These are phyloP conservation scores for Xerocomus brunneocitrinus DNA, from an alignment of 768 basidiomycete species.

Conservation along the genomic window DNA sequence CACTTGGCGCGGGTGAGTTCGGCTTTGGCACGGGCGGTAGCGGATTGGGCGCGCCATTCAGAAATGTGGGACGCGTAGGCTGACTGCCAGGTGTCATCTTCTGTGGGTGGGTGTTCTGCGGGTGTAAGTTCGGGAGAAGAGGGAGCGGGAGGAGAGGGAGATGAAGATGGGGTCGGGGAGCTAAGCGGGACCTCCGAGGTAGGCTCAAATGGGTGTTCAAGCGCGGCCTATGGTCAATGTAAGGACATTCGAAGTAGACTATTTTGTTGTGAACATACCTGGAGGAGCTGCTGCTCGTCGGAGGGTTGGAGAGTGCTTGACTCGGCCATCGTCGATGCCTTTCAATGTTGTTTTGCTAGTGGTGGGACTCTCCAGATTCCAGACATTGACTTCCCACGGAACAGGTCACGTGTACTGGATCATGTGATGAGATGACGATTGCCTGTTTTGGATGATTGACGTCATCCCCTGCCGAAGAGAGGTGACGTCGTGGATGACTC, in stretches of 20 bases:
- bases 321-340: slow-evolving; percentile 24
- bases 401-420: not conserved
- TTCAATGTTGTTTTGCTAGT: not conserved
- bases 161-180: not conserved
- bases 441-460: slow-evolving; percentile 4
- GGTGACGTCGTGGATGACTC: slow-evolving; percentile 6
- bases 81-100: slow-evolving; percentile 55
- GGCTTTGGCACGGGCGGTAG: slow-evolving; percentile 68
- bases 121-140: not conserved
- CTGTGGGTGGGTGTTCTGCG: not conserved
- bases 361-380: not conserved
- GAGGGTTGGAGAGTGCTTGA: slow-evolving; percentile 18
- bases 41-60: slow-evolving; percentile 68
- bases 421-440: not conserved
- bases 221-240: slow-evolving; percentile 16
- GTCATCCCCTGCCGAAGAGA: slow-evolving; percentile 1
- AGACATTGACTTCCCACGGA: not conserved
- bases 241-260: not conserved
- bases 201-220: slow-evolving; percentile 26
- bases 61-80: slow-evolving; percentile 66
- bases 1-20: slow-evolving; percentile 69
- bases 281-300: slow-evolving; percentile 22
- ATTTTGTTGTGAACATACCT: slow-evolving; percentile 4
- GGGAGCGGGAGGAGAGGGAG: not conserved
- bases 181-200: slow-evolving; percentile 15